These are phyloP conservation scores for Silene uniflora DNA, from an alignment of 148 eudicot genomes.

Conservation along the genomic window DNA sequence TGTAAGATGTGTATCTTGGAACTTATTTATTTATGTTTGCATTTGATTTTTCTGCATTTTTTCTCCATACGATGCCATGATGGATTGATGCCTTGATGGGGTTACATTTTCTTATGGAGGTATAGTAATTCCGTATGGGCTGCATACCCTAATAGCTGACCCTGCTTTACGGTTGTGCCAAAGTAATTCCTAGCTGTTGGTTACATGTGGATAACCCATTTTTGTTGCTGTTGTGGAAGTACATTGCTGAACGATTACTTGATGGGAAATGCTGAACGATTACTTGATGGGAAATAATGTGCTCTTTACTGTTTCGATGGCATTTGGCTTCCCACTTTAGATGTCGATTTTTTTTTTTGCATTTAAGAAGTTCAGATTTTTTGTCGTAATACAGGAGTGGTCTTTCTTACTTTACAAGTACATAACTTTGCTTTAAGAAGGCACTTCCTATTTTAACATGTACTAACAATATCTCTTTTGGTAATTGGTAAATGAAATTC, in stretches of 20 bases:
- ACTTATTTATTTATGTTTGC: neutral
- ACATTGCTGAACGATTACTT: neutral
- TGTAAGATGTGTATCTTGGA: constrained; percentile 44
- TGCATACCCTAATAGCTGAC: neutral
- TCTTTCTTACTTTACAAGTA: too few relatives aligned
- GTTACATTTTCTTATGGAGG: neutral
- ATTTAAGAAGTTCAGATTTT: too few relatives aligned
- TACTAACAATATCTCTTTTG: too few relatives aligned
- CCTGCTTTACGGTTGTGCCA: neutral
- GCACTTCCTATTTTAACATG: too few relatives aligned
- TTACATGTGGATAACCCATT: neutral
- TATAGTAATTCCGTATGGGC: neutral
- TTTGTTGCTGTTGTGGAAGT: neutral
- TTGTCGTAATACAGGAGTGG: too few relatives aligned
- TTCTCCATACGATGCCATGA: neutral
- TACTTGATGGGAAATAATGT: neutral
- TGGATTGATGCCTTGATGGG: neutral
- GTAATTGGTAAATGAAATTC: too few relatives aligned
- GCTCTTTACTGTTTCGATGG: neutral
- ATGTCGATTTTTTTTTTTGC: too few relatives aligned
- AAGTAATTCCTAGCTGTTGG: neutral
- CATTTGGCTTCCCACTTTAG: too few relatives aligned
- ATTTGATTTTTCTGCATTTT: constrained; percentile 1
- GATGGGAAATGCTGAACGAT: neutral
- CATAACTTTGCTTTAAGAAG: too few relatives aligned